Evolutionary conservation across 805 yeast genomes (phyloP), one percentile per base, ranked within the genome.

Genomic region (Yamadazyma tumulicola): DNA sequence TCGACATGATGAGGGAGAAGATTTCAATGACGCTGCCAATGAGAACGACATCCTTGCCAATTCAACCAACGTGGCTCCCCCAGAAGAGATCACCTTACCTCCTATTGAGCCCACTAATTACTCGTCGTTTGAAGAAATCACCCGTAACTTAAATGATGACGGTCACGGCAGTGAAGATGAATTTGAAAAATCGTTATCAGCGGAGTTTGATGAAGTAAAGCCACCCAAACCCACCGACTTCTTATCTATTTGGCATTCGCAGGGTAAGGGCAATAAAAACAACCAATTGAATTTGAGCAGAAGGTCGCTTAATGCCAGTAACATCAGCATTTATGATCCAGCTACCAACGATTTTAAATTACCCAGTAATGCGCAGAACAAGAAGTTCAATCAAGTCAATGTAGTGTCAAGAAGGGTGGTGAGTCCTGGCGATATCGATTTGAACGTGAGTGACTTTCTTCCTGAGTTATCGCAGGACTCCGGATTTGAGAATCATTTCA

Each of bases 381-480:
- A 51, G 38, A 59, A 51, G 35, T 60, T 67, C 47, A 64, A 54
- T 37, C 69, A 65, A 26, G 67, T 65, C 12, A 65, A 62, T 45
- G 66, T 72, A 5, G 52, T 62, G 38, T 61, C 72, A 3, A 59
- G 69, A 32, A 56, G 61, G 37, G 58, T 66, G 4, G 71, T 69
- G 11, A 66, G 67, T 44, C 67, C 74, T 18, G 63, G 63, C 14
- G 48, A 54, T 39, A 68, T 65, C 32, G 74, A 68, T 28, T 45
- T 69, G 19, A 51, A 70, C 19, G 61, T 61, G 1, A 64, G 67
- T 15, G 57, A 61, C 37, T 57, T 64, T 26, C 55, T 74, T 32
- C 78, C 78, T 4, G 74, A 74, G 40, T 32, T 71, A 18, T 64
- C 75, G 1, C 61, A 60, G 22, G 72, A 70, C 28, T 71, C 77